Base-by-base conservation (phyloP, 345 rosid species). In the Gossypium sturtianum region DNA sequence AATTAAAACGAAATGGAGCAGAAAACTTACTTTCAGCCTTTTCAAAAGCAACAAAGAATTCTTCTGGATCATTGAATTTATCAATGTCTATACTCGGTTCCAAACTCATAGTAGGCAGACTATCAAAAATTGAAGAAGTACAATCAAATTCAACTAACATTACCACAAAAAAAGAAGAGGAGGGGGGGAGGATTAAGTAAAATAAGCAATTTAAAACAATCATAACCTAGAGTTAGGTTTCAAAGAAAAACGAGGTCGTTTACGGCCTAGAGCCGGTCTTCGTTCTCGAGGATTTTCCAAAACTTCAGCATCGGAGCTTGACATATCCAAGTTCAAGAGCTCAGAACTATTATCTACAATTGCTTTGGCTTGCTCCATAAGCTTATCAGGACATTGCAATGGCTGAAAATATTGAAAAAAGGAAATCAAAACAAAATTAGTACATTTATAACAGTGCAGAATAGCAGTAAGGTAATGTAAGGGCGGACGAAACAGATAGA, bases 181-280 rank as follows among this genome's bases (percentile, higher is more conserved):
- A 0, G 41, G 41, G 41, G 34, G 6, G 7, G 7, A 23, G 51
- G 22, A 47, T 27, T 19, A 76, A 70, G 9, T 38, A 60, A 38
- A 48, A 6, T 20, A 47, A 27, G 67, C 41, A 70, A 61, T 70
- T 10, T 27, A 23, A 16, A 73, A 49, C 13, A 79, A 71, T 74
- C 41, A 51, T 78, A 77, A 91, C 97, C 90, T 87, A 2, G 73
- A 80, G 62, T 74, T 78, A 63, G 90, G 93, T 79, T 89, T 83
- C 78, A 92, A 75, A 80, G 94, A 89, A 80, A 94, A 94, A 63
- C 82, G 90, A 74, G 86, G 80, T 16, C 91, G 88, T 76, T 89
- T 88, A 29, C 88, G 88, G 45, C 84, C 90, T 75, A 87, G 77
- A 29, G 84, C 98, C 1, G 88, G 97, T 80, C 98, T 84, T 80